Base-by-base conservation (phyloP, 2,329 filamentous ascomycete genomes). In the Cladophialophora chaetospira region DNA sequence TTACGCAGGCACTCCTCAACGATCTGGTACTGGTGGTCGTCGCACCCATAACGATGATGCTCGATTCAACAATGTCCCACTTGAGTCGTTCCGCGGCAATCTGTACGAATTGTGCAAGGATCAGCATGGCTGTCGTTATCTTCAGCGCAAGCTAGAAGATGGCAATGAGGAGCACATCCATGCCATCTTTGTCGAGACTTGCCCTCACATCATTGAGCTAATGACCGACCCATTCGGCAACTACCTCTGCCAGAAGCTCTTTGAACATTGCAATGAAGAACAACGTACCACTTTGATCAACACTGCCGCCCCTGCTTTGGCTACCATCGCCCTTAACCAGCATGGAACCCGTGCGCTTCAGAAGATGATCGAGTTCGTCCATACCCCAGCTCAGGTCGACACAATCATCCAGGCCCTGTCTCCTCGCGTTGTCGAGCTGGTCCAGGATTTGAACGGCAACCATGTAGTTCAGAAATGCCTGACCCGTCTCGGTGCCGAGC, bases 191-290 rank as follows among this genome's bases (percentile, higher is more conserved):
- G 80, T 87, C 26, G 94, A 99, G 79, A 96, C 92, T 51, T 91
- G 93, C 70, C 83, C 88, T 69, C 91, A 97, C 72, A 92, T 99
- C 66, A 87, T 96, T 62, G 94, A 99, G 78, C 81, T 99, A 64
- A 99, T 99, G 94, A 97, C 91, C 59, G 93, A 99, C 75, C 93
- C 94, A 8, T 99, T 99, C 73, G 94, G 94, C 72, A 99, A 99
- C 79, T 99, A 99, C 75, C 86, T 99, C 65, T 97, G 93, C 80
- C 94, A 99, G 80, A 99, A 97, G 82, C 80, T 99, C 61, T 83
- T 99, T 28, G 94, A 99, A 76, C 96, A 88, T 73, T 93, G 91
- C 76, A 95, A 90, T 71, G 89, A 97, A 69, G 90, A 96, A 50
- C 93, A 99, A 78, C 91, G 94, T 64, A 97, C 93, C 52, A 85